Percentiles rank a stretch among this genome's conserved stretches.
Conservation (phyloP, 208 protist genomes). For the Crithidia thermophila region DNA sequence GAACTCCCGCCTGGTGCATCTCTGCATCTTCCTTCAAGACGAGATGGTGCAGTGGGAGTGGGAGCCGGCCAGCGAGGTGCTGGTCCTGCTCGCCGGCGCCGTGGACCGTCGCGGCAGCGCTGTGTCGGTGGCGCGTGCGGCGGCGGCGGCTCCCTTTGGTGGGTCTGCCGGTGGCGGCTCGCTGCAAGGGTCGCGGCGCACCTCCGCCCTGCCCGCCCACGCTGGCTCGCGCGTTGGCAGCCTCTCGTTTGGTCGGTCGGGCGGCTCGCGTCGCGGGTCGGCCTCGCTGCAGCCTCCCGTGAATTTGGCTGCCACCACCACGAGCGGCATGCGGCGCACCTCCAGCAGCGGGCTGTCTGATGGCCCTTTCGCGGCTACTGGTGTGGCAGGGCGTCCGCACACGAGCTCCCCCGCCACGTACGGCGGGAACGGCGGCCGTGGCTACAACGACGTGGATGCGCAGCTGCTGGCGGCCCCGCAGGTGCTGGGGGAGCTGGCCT, state of each 20-base stretch:
- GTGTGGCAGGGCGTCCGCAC: neutral
- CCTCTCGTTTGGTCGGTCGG: conserved; percentile 12
- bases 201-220: neutral
- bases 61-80: conserved; percentile 71
- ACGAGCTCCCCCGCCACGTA: neutral
- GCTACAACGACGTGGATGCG: conserved; percentile 4
- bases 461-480: conserved; percentile 46
- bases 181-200: neutral
- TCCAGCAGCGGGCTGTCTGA: neutral
- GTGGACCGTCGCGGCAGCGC: conserved; percentile 32
- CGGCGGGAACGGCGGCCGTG: neutral
- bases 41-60: conserved; percentile 68
- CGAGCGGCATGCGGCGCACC: conserved; percentile 3
- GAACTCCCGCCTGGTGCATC: conserved; percentile 3
- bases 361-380: neutral
- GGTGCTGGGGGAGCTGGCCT: conserved; percentile 65
- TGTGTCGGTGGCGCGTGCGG: conserved; percentile 8
- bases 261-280: conserved; percentile 4
- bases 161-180: neutral
- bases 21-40: conserved; percentile 38
- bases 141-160: neutral
- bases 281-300: neutral
- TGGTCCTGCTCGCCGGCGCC: conserved; percentile 56
- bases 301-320: conserved; percentile 6
- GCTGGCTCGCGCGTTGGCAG: conserved; percentile 1